phyloP scores from a whole-genome alignment of 495 filamentous ascomycete genomes.

The Delitschia confertaspora region DNA sequence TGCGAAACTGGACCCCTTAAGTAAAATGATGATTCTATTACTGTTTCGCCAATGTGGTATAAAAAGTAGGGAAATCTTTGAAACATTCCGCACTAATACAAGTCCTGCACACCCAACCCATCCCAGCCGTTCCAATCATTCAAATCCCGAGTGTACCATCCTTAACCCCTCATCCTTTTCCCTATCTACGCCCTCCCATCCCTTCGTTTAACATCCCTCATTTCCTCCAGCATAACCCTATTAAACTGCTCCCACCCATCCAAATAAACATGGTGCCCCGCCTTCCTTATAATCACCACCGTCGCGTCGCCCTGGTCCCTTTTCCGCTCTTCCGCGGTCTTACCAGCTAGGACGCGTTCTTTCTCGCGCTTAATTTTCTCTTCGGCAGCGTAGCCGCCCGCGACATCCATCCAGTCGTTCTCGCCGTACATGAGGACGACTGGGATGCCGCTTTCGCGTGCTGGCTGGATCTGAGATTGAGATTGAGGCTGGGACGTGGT shows the following conservation, averaged over 20 bases:
- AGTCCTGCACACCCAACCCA: no score
- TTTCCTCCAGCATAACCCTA: slow-evolving; percentile 59
- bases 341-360: slow-evolving; percentile 46
- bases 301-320: slow-evolving; percentile 69
- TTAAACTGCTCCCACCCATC: slow-evolving; percentile 91
- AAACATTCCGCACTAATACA: no score
- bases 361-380: slow-evolving; percentile 68
- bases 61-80: no score
- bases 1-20: no score
- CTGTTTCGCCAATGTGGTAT: no score
- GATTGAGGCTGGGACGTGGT: slow-evolving; percentile 3
- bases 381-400: slow-evolving; percentile 71
- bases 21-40: no score
- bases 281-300: slow-evolving; percentile 70
- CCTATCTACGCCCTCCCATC: no score
- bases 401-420: slow-evolving; percentile 96
- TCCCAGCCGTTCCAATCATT: no score
- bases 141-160: no score
- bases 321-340: slow-evolving; percentile 57
- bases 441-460: slow-evolving; percentile 66
- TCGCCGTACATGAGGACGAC: slow-evolving; percentile 93
- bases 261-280: slow-evolving; percentile 90
- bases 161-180: no score
- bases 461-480: background rate
- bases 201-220: slow-evolving; percentile 55